A percentile compares a stretch with the other conserved stretches of the same genome.
These are phyloP conservation scores for Penicillium sp. DNA, from an alignment of 2,329 filamentous ascomycete genomes.

Conservation along the genomic window DNA sequence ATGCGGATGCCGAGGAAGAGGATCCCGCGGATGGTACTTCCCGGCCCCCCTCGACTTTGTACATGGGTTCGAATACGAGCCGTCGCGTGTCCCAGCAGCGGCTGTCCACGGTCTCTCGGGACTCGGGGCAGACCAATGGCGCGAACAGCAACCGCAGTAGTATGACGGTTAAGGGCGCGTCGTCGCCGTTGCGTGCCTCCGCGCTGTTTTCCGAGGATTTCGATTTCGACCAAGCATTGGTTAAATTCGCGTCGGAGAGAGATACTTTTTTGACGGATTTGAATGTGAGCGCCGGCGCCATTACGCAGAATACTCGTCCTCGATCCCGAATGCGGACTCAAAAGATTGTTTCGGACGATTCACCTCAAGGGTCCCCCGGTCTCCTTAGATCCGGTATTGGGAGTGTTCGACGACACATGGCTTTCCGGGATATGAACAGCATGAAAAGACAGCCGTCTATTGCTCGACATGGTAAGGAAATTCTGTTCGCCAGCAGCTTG, in stretches of 20 bases:
- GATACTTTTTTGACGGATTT: constrained; percentile 93
- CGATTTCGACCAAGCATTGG: constrained; percentile 89
- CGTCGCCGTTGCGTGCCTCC: constrained; percentile 34
- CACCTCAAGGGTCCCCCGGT: constrained; percentile 39
- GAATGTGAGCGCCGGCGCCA: constrained; percentile 81
- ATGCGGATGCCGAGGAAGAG: constrained; percentile 57
- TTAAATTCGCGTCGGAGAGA: constrained; percentile 93
- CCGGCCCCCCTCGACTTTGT: constrained; percentile 40
- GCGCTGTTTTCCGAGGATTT: constrained; percentile 62
- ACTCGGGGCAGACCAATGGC: constrained; percentile 46
- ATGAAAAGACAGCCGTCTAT: constrained; percentile 80
- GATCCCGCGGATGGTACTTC: constrained; percentile 35
- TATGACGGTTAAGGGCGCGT: constrained; percentile 56
- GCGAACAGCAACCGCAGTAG: constrained; percentile 65
- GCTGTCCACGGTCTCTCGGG: constrained; percentile 51
- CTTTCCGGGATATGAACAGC: constrained; percentile 92
- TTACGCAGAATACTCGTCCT: constrained; percentile 64
- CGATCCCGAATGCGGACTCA: constrained; percentile 80
- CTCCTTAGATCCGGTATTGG: constrained; percentile 65
- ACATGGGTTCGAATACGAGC: constrained; percentile 19
- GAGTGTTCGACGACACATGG: constrained; percentile 88
- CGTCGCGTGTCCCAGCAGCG: constrained; percentile 44
- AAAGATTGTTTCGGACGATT: constrained; percentile 76
- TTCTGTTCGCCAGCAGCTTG: not conserved
- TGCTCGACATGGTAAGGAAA: constrained; percentile 67